phyloP scores from a whole-genome alignment of 768 basidiomycete species.

The Russula compacta region DNA sequence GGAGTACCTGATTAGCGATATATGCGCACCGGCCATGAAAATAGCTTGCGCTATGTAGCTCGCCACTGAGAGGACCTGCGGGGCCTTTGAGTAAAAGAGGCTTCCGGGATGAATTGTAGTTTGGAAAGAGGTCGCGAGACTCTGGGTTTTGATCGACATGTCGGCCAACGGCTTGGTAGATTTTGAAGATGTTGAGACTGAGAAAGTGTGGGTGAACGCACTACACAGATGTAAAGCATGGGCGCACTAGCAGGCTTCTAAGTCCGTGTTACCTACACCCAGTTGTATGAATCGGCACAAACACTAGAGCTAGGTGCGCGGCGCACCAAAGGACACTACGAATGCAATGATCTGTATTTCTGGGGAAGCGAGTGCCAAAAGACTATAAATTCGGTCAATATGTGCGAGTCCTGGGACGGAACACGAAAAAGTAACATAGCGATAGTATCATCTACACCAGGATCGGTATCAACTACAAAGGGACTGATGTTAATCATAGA shows the following conservation, averaged over 20 bases:
- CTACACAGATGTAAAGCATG: neutral
- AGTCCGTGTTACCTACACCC: conserved; percentile 59
- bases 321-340: conserved; percentile 64
- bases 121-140: conserved; percentile 49
- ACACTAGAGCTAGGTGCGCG: neutral
- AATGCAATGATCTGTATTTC: conserved; percentile 75
- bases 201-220: neutral
- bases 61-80: conserved; percentile 59
- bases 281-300: neutral
- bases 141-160: conserved; percentile 50
- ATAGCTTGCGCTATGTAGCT: conserved; percentile 66
- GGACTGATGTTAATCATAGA: neutral
- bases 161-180: conserved; percentile 56
- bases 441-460: conserved; percentile 74
- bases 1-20: neutral
- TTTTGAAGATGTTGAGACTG: conserved; percentile 67
- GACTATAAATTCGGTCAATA: conserved; percentile 31
- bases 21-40: conserved; percentile 66
- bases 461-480: conserved; percentile 71
- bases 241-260: conserved; percentile 51
- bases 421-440: conserved; percentile 50
- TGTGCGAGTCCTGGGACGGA: neutral
- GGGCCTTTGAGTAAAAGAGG: conserved; percentile 61
- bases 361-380: conserved; percentile 74
- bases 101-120: conserved; percentile 41